Conservation (phyloP, 495 filamentous ascomycete genomes). For the Halenospora varia region DNA sequence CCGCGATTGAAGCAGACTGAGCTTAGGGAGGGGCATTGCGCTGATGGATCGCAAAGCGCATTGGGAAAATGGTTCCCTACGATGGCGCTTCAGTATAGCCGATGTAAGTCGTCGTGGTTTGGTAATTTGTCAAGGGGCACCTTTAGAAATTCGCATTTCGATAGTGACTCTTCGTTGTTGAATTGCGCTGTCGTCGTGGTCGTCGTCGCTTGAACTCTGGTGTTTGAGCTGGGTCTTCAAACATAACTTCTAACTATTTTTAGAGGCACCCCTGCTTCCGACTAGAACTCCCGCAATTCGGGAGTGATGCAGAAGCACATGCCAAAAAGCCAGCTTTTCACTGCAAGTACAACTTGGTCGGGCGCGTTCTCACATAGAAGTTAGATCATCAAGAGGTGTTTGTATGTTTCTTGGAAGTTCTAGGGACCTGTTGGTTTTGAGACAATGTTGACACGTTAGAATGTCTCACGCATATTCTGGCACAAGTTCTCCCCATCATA, state of each 20-base stretch:
- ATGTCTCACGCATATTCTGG: not conserved
- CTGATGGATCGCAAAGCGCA: slow-evolving; percentile 12
- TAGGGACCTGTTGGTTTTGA: not conserved
- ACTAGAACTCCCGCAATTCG: not conserved
- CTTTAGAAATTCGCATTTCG: not conserved
- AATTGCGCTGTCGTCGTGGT: not conserved
- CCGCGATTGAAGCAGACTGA: slow-evolving; percentile 62
- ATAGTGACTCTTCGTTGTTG: not conserved
- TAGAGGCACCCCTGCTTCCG: not conserved
- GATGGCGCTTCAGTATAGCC: not conserved
- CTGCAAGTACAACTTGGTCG: no score
- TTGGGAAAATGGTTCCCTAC: slow-evolving; percentile 4
- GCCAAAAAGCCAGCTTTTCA: not conserved
- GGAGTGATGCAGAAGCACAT: not conserved
- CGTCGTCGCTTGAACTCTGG: not conserved
- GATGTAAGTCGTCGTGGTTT: not conserved
- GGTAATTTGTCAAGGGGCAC: not conserved
- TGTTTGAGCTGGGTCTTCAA: not conserved
- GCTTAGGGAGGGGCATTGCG: slow-evolving; percentile 28
- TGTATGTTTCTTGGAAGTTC: not conserved
- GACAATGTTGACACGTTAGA: not conserved
- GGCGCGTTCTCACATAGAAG: no score
- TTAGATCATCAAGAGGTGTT: no score
- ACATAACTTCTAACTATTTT: not conserved
- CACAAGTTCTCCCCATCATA: not conserved